Base-by-base conservation (phyloP, 768 basidiomycete genomes). In the Lanmaoa rubissima region DNA sequence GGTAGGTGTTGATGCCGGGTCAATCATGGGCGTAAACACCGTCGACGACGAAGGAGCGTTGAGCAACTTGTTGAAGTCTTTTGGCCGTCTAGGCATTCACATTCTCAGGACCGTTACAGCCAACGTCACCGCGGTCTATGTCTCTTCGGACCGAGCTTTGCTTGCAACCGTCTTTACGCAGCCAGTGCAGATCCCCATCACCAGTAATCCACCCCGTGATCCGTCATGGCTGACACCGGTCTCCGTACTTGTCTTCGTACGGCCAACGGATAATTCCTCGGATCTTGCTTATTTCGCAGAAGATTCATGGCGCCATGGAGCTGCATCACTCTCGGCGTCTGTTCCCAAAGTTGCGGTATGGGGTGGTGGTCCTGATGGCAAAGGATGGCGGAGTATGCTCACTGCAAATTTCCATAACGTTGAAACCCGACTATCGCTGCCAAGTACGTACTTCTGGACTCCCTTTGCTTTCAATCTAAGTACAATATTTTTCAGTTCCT, bases 1-100 rank as follows among this genome's bases (percentile, higher is more conserved):
- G 47, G 65, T 88, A 16, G 90, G 90, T 0, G 58, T 92, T n/a
- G 83, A 91, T 65, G 88, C 85, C 8, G 87, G 86, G 2, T 67
- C 76, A 10, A 73, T 83, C 19, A 73, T 88, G 14, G 86, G 82
- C 1, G 78, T 88, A 13, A 81, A 82, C 52, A 72, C 73, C 12
- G 72, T 74, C 31, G 62, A 70, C 10, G 72, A 76, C 9, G 75
- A 88, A 53, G 74, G 75, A 32, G 39, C 82, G 7, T 56, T 84
- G 45, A 59, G 65, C n/a, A 71, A 70, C 44, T 55, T 83, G 32
- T 87, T 85, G 85, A 90, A 87, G 70, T 74, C 79, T 2, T 55
- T 90, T 17, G 90, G 88, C 3, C 78, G 87, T 35, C 85, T 87
- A 80, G 82, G 87, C 6, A 78, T 92, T 32, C 75, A 76, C 35